Conservation (phyloP, 2,329 filamentous ascomycete species). For the Bertia moriformis region DNA sequence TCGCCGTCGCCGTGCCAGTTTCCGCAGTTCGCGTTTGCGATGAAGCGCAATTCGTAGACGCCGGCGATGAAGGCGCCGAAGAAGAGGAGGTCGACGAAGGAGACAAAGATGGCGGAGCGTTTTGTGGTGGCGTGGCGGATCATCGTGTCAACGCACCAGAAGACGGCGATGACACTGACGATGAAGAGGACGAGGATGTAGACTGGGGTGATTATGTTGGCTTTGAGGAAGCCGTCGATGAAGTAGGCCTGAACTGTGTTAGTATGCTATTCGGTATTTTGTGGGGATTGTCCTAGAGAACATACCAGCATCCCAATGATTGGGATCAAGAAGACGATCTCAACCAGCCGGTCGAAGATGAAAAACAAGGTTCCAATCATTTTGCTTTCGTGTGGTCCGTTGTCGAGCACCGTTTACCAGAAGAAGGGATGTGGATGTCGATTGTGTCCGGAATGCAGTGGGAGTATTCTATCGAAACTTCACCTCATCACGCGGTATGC, state of each 20-base stretch:
- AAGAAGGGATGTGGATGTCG: background rate
- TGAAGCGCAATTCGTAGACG: conserved; percentile 1
- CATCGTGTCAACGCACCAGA: conserved; percentile 45
- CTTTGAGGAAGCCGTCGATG: conserved; percentile 39
- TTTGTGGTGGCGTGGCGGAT: conserved; percentile 42
- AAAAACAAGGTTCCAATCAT: conserved; percentile 42
- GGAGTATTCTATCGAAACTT: too few species aligned
- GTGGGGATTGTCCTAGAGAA: conserved; percentile 4
- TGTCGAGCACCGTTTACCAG: conserved; percentile 3
- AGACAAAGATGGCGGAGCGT: conserved; percentile 27
- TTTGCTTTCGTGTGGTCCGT: conserved; percentile 8
- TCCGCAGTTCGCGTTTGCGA: background rate
- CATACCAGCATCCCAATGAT: conserved; percentile 45
- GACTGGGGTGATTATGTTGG: conserved; percentile 39
- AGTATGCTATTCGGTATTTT: conserved; percentile 2
- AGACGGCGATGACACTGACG: conserved; percentile 41
- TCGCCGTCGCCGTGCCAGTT: background rate
- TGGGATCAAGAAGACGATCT: conserved; percentile 48
- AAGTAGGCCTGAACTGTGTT: conserved; percentile 31
- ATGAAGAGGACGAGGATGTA: conserved; percentile 53
- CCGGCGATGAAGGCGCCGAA: conserved; percentile 1
- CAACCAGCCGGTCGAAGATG: conserved; percentile 42
- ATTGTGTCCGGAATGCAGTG: background rate
- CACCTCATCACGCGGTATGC: too few species aligned
- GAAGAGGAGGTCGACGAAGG: conserved; percentile 1